Conservation (phyloP, 2,329 filamentous ascomycete species). For the Microsporum audouinii region DNA sequence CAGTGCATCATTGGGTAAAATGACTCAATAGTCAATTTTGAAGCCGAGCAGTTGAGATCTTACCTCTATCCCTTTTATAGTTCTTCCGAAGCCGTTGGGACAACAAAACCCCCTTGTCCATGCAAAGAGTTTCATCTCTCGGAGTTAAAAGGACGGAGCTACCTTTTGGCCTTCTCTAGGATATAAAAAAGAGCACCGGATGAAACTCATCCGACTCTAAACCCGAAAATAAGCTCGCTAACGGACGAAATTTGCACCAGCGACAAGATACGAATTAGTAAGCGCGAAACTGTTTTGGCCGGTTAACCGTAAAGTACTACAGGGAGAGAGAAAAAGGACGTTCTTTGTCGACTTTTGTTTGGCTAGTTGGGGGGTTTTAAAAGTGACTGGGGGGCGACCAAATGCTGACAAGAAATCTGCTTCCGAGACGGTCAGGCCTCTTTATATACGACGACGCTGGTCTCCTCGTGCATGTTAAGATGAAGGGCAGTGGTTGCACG, state of each 20-base stretch:
- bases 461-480: background rate
- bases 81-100: too few species aligned
- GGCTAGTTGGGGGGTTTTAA: background rate
- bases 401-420: background rate
- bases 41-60: too few species aligned
- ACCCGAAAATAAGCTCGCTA: background rate
- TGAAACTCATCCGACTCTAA: background rate
- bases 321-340: background rate
- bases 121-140: too few species aligned
- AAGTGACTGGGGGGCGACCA: too few species aligned
- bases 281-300: background rate
- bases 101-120: too few species aligned
- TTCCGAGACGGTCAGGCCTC: background rate
- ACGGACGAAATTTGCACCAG: background rate
- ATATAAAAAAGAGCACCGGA: background rate
- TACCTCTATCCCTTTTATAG: too few species aligned
- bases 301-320: background rate
- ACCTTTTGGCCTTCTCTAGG: background rate
- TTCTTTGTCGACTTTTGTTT: background rate
- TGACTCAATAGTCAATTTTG: too few species aligned
- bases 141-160: too few species aligned
- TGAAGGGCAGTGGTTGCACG: background rate
- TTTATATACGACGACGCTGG: background rate
- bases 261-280: background rate
- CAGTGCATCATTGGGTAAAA: too few species aligned